These are phyloP conservation scores for Globisporangium perplexum DNA, from an alignment of 352 stramenopile species.

Conservation along the genomic window DNA sequence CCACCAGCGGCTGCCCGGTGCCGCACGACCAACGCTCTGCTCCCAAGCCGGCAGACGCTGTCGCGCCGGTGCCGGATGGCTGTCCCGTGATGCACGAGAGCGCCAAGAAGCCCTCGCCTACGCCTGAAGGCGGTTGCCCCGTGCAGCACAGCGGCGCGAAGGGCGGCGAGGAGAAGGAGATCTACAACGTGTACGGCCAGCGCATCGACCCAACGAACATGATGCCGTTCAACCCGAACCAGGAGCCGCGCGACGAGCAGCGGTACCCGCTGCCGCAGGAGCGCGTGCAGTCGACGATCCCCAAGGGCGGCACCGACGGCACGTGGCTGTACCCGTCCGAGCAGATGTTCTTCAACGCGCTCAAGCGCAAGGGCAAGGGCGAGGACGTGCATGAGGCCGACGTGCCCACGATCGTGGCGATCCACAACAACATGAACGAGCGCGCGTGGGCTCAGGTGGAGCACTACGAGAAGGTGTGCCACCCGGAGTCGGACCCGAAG, in stretches of 20 bases:
- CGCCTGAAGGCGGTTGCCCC: slow-evolving; percentile 40
- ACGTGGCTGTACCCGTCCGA: slow-evolving; percentile 98
- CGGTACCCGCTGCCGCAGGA: slow-evolving; percentile 87
- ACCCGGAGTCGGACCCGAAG: slow-evolving; percentile 79
- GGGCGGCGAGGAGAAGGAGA: slow-evolving; percentile 25
- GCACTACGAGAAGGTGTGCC: slow-evolving; percentile 94
- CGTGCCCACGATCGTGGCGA: slow-evolving; percentile 94
- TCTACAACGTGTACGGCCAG: slow-evolving; percentile 98
- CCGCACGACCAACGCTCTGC: slow-evolving; percentile 33
- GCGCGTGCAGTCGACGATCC: slow-evolving; percentile 94
- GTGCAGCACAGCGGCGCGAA: slow-evolving; percentile 24
- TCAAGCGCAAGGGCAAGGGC: slow-evolving; percentile 96
- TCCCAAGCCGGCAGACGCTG: slow-evolving; percentile 7
- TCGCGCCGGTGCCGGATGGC: slow-evolving; percentile 23
- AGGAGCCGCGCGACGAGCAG: slow-evolving; percentile 91
- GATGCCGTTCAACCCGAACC: slow-evolving; percentile 96
- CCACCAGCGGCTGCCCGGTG: slow-evolving; percentile 33
- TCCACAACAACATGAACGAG: slow-evolving; percentile 99
- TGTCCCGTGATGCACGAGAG: slow-evolving; percentile 72
- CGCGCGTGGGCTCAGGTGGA: slow-evolving; percentile 96
- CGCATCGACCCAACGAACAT: slow-evolving; percentile 97
- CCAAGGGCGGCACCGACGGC: slow-evolving; percentile 91
- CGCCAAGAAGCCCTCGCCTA: slow-evolving; percentile 16
- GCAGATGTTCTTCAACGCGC: slow-evolving; percentile 99
- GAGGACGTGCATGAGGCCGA: slow-evolving; percentile 94